A percentile compares a stretch with the other conserved stretches of the same genome.
Evolutionary conservation across 176 grass and related monocot genomes (phyloP).

Genomic region (Echinochloa phyllopogon): DNA sequence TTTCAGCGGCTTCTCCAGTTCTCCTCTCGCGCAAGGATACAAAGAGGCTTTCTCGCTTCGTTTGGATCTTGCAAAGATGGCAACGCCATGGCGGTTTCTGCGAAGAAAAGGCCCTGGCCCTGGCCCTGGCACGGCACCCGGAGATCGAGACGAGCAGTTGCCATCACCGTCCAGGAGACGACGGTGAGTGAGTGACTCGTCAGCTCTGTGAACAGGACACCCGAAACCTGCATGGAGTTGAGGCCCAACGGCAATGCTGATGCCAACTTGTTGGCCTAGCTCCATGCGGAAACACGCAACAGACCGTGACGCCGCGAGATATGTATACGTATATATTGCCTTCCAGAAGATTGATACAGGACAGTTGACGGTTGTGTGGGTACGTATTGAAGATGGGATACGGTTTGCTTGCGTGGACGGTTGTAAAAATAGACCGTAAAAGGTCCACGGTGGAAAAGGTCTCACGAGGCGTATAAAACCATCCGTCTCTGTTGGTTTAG

Average conservation of each 20-base stretch:
- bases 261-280: background rate
- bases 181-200: background rate
- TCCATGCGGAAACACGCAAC: conserved; percentile 12
- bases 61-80: background rate
- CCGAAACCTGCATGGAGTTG: conserved; percentile 17
- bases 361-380: background rate
- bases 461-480: background rate
- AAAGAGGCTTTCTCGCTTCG: background rate
- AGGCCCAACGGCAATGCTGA: conserved; percentile 34
- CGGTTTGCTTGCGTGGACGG: background rate
- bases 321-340: too few relatives aligned
- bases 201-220: background rate
- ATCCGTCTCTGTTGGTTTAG: background rate
- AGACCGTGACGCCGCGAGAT: background rate
- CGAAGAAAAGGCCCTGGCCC: background rate
- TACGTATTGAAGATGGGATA: background rate
- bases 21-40: background rate
- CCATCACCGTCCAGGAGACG: background rate
- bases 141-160: background rate
- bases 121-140: background rate
- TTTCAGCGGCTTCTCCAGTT: background rate
- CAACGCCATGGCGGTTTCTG: background rate
- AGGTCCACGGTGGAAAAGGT: background rate
- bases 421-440: background rate
- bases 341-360: background rate